Percentiles rank a stretch among this genome's conserved stretches.
Conservation (phyloP, 805 yeast species). For the Saturnispora serradocipensis region DNA sequence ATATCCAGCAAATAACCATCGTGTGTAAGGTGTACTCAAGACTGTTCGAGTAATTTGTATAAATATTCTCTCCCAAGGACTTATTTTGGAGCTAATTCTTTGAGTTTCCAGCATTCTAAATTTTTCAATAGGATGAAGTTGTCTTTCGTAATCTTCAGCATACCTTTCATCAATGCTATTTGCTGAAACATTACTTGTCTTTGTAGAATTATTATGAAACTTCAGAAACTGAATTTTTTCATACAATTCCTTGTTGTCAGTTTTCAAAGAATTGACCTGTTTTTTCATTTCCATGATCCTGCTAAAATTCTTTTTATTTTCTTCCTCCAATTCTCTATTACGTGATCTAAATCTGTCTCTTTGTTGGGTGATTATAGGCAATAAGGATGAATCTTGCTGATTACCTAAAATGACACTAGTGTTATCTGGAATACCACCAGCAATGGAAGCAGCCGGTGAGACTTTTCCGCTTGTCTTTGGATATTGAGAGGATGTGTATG, state of each 20-base stretch:
- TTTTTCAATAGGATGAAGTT: constrained; percentile 73
- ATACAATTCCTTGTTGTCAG: constrained; percentile 70
- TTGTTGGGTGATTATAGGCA: constrained; percentile 88
- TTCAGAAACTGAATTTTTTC: constrained; percentile 67
- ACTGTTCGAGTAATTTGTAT: constrained; percentile 63
- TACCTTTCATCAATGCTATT: constrained; percentile 44
- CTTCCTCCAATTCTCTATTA: constrained; percentile 77
- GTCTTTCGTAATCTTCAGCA: constrained; percentile 60
- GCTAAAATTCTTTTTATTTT: constrained; percentile 48
- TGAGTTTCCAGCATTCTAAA: constrained; percentile 73
- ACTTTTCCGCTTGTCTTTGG: constrained; percentile 23
- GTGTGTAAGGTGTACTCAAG: constrained; percentile 61
- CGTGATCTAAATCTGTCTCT: constrained; percentile 87
- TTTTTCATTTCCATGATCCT: constrained; percentile 52
- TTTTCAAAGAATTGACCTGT: constrained; percentile 53
- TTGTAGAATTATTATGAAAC: constrained; percentile 32
- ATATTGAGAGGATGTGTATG: constrained; percentile 26
- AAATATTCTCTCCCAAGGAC: constrained; percentile 73
- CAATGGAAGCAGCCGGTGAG: constrained; percentile 46
- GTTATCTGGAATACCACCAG: constrained; percentile 27
- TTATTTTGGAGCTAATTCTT: constrained; percentile 59
- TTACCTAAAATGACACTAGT: not conserved
- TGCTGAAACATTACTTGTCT: not conserved
- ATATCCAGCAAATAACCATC: constrained; percentile 66
- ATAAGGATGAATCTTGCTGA: constrained; percentile 38